Conservation (phyloP, 352 stramenopile genomes). For the Globisporangium megalacanthum region DNA sequence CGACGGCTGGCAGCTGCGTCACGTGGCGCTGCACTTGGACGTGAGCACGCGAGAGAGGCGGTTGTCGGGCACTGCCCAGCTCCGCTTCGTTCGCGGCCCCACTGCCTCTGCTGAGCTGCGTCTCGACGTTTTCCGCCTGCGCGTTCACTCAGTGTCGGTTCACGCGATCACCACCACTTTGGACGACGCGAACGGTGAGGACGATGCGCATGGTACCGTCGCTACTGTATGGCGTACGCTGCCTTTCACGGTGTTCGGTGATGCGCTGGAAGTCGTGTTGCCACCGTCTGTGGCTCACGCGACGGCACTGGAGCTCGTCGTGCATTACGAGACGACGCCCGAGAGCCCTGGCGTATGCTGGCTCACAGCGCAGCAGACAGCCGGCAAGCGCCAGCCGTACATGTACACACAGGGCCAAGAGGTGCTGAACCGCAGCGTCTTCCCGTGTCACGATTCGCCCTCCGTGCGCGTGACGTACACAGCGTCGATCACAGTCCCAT, state of each 20-base stretch:
- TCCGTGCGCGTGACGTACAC: conserved; percentile 95
- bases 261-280: conserved; percentile 47
- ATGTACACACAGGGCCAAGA: conserved; percentile 86
- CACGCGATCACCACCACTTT: too few relatives aligned
- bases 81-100: conserved; percentile 28
- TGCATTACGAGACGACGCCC: conserved; percentile 57
- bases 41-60: conserved; percentile 30
- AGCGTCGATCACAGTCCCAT: conserved; percentile 87
- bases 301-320: conserved; percentile 28
- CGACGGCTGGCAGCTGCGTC: conserved; percentile 39
- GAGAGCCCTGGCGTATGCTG: conserved; percentile 78
- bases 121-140: conserved; percentile 61
- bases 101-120: conserved; percentile 16
- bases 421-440: conserved; percentile 81
- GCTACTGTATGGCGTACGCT: conserved; percentile 35
- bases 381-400: conserved; percentile 68
- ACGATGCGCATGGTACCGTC: too few relatives aligned
- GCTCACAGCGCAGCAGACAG: conserved; percentile 80
- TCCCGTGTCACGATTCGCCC: conserved; percentile 91
- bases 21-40: conserved; percentile 43
- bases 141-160: conserved; percentile 33
- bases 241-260: conserved; percentile 60
- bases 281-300: conserved; percentile 13
- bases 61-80: conserved; percentile 27
- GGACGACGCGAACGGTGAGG: neutral